Base-by-base conservation (phyloP, 1,284 basidiomycete species). In the Sutorius eximius region DNA sequence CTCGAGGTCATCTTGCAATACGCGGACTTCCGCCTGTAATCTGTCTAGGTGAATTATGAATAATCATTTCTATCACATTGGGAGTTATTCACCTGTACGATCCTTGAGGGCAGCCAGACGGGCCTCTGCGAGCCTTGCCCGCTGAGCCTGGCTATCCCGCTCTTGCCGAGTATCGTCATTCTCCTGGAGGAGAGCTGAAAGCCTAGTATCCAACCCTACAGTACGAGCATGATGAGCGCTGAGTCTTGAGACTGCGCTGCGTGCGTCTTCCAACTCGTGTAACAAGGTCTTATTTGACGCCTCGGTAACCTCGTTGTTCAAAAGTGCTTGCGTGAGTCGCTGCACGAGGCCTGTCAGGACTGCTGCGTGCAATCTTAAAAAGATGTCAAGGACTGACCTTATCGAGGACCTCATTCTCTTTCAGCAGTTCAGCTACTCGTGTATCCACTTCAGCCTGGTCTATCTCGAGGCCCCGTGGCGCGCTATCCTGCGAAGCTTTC, bases 101-200 rank as follows among this genome's bases (percentile, higher is more conserved):
- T 85, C 83, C 59, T 83, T 85, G 57, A 90, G 73, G 16, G 83
- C 79, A 30, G 75, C 72, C 51, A 86, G 77, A 41, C 86, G 82
- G 2, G 78, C 75, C 61, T 95, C 91, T 9, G 91, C 88, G 38
- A 86, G 73, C 50, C 83, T 81, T 5, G 87, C 83, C 34, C 87
- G 79, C 52, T 88, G 83, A 7, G 82, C 74, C 61, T 95, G 91
- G 48, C 80, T 81, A 51, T 90, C 87, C 24, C 89, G 78, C 66
- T 95, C 90, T 69, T 96, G 92, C 55, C 85, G 84, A 64, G 91
- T 78, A 66, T 98, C 95, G 47, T 97, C 92, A 61, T 83, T 82
- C 70, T 95, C 91, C 62, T 83, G 83, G 47, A 82, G 71, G 18
- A 79, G 78, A 20, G 76, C 70, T 16, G 79, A 79, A n/a, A 94